phyloP scores from a whole-genome alignment of 2,329 filamentous ascomycete genomes.

The Huntiella omanensis region DNA sequence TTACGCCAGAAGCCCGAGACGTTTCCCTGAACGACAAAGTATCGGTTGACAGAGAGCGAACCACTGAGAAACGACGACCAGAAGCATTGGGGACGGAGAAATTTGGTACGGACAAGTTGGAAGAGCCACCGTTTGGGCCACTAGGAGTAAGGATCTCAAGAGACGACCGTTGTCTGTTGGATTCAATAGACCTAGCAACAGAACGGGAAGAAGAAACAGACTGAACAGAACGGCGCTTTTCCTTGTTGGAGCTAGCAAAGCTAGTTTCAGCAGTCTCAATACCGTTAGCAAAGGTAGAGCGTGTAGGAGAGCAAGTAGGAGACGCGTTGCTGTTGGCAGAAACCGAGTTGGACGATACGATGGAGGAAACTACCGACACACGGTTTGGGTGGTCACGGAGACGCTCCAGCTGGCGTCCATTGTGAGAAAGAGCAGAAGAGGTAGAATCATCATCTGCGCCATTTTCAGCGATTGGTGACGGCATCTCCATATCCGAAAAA shows the following conservation, averaged over 20 bases:
- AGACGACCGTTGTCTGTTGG: background rate
- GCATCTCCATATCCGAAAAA: slow-evolving; percentile 10
- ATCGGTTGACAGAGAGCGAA: slow-evolving; percentile 6
- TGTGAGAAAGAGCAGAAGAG: slow-evolving; percentile 37
- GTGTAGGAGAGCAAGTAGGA: slow-evolving; percentile 35
- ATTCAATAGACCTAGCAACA: slow-evolving; percentile 20
- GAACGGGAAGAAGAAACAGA: slow-evolving; percentile 20
- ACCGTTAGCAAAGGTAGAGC: slow-evolving; percentile 26
- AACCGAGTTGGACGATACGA: slow-evolving; percentile 27
- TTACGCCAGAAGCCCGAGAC: background rate
- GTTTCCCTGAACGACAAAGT: slow-evolving; percentile 7
- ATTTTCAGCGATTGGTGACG: slow-evolving; percentile 1
- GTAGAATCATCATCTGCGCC: slow-evolving; percentile 17
- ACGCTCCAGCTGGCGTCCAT: slow-evolving; percentile 38
- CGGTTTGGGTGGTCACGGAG: slow-evolving; percentile 37
- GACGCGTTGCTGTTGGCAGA: slow-evolving; percentile 42
- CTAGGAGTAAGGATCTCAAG: background rate
- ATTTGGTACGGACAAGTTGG: slow-evolving; percentile 2
- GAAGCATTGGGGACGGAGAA: slow-evolving; percentile 10
- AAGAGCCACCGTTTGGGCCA: background rate
- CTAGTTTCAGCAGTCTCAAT: slow-evolving; percentile 19
- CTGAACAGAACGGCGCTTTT: slow-evolving; percentile 33
- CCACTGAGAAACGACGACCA: slow-evolving; percentile 6
- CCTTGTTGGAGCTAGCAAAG: slow-evolving; percentile 30
- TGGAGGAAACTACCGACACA: slow-evolving; percentile 38